Base-by-base conservation (phyloP, 208 protist species). In the Trypanosoma mega region DNA sequence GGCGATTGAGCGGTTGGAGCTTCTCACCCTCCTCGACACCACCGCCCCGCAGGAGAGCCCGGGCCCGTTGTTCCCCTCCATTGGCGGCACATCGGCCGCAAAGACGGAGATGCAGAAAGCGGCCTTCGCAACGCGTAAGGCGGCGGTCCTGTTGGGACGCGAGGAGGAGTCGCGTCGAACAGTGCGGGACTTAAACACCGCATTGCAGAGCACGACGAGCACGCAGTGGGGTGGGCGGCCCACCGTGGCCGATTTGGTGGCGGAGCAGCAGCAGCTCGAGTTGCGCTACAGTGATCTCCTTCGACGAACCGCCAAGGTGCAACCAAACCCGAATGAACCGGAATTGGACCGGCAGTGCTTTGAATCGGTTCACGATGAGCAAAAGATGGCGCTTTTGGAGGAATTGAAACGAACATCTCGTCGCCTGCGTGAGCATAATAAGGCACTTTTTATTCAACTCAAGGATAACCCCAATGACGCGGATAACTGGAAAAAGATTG, bases 401-500 rank as follows among this genome's bases (percentile, higher is more conserved):
- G 88, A 95, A 68, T 74, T 97, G 21, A 53, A 60, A 18, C 62
- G 68, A 18, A 77, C 90, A 1, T 91, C 88, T 2, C 45, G 27
- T 11, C 53, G 74, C 41, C 81, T 97, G 57, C 82, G 87, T 16
- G 87, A 94, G 50, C 78, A 92, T 33, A 90, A 82, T 53, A 85
- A 86, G 34, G 61, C 80, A 12, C 74, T 97, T 27, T 93, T 82
- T 72, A 85, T 80, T 36, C 87, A 93, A 63, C 87, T 97, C 12
- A 85, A 87, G 39, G 92, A 97, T 54, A 94, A 94, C 66, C 92
- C 92, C 9, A 92, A 97, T 58, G 92, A 97, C 58, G 49, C 60
- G 14, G 87, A 97, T 67, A 97, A 97, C 78, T 97, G 92, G 89
- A 76, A 76, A 26, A 97, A 97, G 68, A 73, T 97, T 39, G 65